phyloP scores from a whole-genome alignment of 805 yeast genomes.

The Starmerella roubikii region DNA sequence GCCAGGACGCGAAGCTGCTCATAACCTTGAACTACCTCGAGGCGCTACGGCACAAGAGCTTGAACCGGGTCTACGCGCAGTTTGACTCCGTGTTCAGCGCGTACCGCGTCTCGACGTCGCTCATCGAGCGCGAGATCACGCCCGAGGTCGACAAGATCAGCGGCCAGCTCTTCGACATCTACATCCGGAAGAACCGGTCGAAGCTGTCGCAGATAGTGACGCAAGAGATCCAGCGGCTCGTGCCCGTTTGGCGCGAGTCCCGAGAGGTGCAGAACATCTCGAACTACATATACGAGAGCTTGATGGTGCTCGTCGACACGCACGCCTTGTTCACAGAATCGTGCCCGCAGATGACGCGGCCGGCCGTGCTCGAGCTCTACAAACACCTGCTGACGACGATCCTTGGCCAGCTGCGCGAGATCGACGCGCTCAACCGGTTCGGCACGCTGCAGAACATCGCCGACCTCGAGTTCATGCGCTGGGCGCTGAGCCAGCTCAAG shows the following conservation, averaged over 20 bases:
- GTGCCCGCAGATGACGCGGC: constrained; percentile 34
- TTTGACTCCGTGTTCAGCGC: constrained; percentile 10
- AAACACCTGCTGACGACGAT: constrained; percentile 30
- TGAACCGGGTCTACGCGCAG: constrained; percentile 32
- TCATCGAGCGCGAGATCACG: constrained; percentile 3
- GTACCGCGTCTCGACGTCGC: not conserved
- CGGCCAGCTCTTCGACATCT: constrained; percentile 33
- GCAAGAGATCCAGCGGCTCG: constrained; percentile 32
- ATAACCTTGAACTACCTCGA: constrained; percentile 42
- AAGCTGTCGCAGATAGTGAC: constrained; percentile 35
- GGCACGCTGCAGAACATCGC: constrained; percentile 40
- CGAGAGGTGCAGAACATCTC: constrained; percentile 18
- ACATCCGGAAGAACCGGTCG: constrained; percentile 38
- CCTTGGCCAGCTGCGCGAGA: constrained; percentile 31
- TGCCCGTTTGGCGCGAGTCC: constrained; percentile 35
- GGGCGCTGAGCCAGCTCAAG: constrained; percentile 22
- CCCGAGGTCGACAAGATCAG: constrained; percentile 40
- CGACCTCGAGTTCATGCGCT: constrained; percentile 41
- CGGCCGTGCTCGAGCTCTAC: constrained; percentile 35
- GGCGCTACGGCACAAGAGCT: constrained; percentile 31
- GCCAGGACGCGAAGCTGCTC: constrained; percentile 38
- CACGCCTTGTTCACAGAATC: constrained; percentile 40
- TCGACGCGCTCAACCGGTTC: constrained; percentile 34
- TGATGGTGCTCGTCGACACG: constrained; percentile 37
- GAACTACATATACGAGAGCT: constrained; percentile 35